Percentiles rank a stretch among this genome's conserved stretches.
phyloP scores from a whole-genome alignment of 2,329 filamentous ascomycete species.

The Phialophora tarda region DNA sequence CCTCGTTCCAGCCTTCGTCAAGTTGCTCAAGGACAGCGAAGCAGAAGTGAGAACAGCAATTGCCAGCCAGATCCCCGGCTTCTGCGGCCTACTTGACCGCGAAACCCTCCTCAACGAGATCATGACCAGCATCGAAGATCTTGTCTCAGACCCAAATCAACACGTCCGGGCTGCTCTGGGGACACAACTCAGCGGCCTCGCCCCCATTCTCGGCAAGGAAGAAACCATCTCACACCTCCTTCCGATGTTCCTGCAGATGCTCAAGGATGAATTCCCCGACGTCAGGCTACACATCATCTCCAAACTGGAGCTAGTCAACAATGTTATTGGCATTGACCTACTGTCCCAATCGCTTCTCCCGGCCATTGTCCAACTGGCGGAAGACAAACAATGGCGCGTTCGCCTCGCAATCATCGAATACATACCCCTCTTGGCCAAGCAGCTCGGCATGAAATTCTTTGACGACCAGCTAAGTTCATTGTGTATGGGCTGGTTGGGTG shows the following conservation, averaged over 20 bases:
- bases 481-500: conserved; percentile 98
- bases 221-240: conserved; percentile 97
- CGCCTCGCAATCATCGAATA: conserved; percentile 99
- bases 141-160: conserved; percentile 94
- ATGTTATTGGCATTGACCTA: conserved; percentile 97
- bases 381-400: conserved; percentile 96
- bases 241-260: conserved; percentile 99
- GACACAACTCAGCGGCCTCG: conserved; percentile 94
- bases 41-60: conserved; percentile 97
- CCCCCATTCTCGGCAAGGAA: conserved; percentile 96
- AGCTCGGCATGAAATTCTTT: conserved; percentile 96
- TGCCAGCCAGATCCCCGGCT: conserved; percentile 95
- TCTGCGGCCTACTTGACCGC: conserved; percentile 87
- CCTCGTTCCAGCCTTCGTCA: conserved; percentile 94
- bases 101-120: conserved; percentile 91
- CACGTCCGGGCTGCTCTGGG: conserved; percentile 94
- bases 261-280: conserved; percentile 98
- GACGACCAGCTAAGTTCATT: conserved; percentile 94
- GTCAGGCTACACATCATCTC: conserved; percentile 98
- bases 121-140: conserved; percentile 93
- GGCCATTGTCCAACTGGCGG: conserved; percentile 94
- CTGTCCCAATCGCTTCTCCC: conserved; percentile 95
- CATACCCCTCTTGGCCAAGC: conserved; percentile 92
- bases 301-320: conserved; percentile 98
- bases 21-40: conserved; percentile 96